Evolutionary conservation across 208 protist genomes (phyloP).

Genomic region (Phytomonas sp.): DNA sequence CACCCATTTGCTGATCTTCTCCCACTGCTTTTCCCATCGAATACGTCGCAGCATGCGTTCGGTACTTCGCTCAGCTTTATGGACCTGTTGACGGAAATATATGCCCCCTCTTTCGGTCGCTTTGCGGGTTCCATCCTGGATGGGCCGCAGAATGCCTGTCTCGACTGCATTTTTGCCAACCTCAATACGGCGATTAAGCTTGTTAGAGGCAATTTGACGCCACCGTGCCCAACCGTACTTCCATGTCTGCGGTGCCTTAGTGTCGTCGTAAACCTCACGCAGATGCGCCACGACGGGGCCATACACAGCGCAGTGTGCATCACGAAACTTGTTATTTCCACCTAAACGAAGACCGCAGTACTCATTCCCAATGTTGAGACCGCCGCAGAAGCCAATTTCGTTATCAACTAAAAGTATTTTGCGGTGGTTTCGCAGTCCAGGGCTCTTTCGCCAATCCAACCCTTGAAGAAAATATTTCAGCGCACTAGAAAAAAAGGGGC

Average conservation of each 20-base stretch:
- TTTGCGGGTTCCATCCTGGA: conserved; percentile 15
- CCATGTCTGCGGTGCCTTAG: conserved; percentile 74
- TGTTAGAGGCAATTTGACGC: conserved; percentile 70
- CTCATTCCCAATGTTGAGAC: conserved; percentile 89
- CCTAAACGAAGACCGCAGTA: conserved; percentile 70
- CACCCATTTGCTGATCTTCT: background rate
- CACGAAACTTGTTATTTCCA: conserved; percentile 74
- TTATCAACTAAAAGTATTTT: conserved; percentile 87
- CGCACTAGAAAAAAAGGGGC: conserved; percentile 72
- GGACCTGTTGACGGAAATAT: conserved; percentile 37
- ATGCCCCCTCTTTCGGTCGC: conserved; percentile 20
- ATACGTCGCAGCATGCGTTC: conserved; percentile 3
- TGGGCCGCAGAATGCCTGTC: conserved; percentile 16
- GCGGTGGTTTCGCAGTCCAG: conserved; percentile 84
- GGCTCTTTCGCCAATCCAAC: conserved; percentile 72
- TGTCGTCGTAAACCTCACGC: conserved; percentile 78
- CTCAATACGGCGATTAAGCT: conserved; percentile 30
- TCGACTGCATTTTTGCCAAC: conserved; percentile 26
- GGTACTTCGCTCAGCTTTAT: conserved; percentile 22
- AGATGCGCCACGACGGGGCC: conserved; percentile 76
- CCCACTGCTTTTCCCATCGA: conserved; percentile 5
- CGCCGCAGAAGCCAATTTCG: conserved; percentile 83
- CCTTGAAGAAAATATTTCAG: conserved; percentile 57
- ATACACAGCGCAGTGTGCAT: conserved; percentile 73
- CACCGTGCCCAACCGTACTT: conserved; percentile 70